These are phyloP conservation scores for Sclerotiophoma versabilis DNA, from an alignment of 2,329 filamentous ascomycete species.

Conservation along the genomic window DNA sequence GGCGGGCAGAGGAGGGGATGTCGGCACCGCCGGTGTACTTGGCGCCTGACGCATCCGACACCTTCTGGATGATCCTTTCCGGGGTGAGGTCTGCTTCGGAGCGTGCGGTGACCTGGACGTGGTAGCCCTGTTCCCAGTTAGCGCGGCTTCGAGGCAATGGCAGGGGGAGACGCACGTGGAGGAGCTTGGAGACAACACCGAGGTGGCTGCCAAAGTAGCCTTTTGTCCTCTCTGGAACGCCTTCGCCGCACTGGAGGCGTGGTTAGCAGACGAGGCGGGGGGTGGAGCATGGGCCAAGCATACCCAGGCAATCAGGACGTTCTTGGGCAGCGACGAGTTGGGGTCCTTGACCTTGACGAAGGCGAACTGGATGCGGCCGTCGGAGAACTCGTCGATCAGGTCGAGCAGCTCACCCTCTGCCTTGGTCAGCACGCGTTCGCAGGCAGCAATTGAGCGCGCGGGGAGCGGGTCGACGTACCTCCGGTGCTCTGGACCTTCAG, in stretches of 20 bases:
- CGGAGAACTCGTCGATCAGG: conserved; percentile 93
- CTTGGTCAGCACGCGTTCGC: conserved; percentile 1
- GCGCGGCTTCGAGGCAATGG: conserved; percentile 22
- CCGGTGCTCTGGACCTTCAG: conserved; percentile 93
- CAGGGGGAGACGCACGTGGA: conserved; percentile 67
- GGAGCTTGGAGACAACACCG: conserved; percentile 84
- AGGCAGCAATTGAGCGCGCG: conserved; percentile 11
- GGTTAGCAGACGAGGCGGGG: conserved; percentile 10
- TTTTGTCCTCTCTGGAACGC: conserved; percentile 97
- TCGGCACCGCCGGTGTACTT: conserved; percentile 81
- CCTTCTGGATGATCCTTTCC: conserved; percentile 88
- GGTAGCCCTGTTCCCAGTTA: conserved; percentile 71
- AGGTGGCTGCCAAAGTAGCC: conserved; percentile 98
- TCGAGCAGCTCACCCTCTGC: conserved; percentile 89
- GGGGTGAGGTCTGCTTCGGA: conserved; percentile 88
- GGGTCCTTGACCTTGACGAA: conserved; percentile 97
- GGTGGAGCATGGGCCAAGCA: conserved; percentile 20
- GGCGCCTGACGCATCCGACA: conserved; percentile 90
- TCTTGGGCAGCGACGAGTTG: conserved; percentile 88
- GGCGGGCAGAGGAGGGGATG: conserved; percentile 62
- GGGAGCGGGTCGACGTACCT: conserved; percentile 60
- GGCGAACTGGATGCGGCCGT: conserved; percentile 95
- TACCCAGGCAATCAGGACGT: conserved; percentile 89
- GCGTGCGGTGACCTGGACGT: conserved; percentile 95
- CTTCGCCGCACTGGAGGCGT: conserved; percentile 77